Conservation (phyloP, 495 filamentous ascomycete genomes). For the Lepidopterella palustris region DNA sequence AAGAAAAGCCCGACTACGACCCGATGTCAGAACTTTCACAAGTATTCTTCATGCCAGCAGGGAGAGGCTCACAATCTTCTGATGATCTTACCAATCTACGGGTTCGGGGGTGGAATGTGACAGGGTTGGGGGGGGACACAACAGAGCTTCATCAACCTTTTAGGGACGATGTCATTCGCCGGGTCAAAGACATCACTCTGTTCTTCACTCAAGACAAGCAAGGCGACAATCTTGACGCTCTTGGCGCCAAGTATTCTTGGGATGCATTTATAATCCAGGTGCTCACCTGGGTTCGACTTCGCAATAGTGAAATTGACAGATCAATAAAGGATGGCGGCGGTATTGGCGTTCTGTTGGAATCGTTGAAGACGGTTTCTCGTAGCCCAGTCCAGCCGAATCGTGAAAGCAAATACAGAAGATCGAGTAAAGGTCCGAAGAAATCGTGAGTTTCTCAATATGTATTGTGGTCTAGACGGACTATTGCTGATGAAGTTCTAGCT, state of each 20-base stretch:
- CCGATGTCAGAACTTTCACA: conserved; percentile 26
- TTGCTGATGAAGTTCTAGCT: neutral
- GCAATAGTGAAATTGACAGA: conserved; percentile 11
- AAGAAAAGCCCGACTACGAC: conserved; percentile 26
- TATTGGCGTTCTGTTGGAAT: neutral
- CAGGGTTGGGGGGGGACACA: conserved; percentile 1
- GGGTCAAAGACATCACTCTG: conserved; percentile 28
- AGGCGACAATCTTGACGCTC: conserved; percentile 31
- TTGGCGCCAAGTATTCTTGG: conserved; percentile 35
- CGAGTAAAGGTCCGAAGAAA: neutral
- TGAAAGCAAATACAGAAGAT: neutral
- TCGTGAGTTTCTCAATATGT: neutral
- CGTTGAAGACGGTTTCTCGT: neutral
- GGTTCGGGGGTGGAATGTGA: conserved; percentile 15
- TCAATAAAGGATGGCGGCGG: conserved; percentile 8
- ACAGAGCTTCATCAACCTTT: neutral
- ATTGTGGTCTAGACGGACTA: neutral
- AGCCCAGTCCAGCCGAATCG: neutral
- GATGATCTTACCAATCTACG: neutral
- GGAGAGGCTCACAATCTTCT: neutral
- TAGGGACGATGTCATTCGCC: conserved; percentile 12
- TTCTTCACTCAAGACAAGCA: conserved; percentile 25
- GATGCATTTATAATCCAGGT: conserved; percentile 21
- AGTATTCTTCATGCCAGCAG: conserved; percentile 6
- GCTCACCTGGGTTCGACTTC: conserved; percentile 20